Evolutionary conservation across 495 filamentous ascomycete species (phyloP).

Genomic region (Podospora appendiculata): DNA sequence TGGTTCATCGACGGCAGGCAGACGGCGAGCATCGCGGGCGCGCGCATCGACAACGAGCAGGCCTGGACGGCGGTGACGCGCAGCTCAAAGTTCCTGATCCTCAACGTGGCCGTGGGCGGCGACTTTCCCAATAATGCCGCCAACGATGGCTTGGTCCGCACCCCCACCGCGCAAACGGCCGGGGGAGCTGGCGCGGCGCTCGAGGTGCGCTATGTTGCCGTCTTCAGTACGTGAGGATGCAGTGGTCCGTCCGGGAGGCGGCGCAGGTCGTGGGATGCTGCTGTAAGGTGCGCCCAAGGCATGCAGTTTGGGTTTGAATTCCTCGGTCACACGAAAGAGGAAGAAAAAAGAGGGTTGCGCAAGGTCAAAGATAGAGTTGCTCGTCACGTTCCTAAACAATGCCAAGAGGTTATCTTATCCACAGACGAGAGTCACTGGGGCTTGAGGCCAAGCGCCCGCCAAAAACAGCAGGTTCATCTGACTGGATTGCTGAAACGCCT

Average conservation of each 20-base stretch:
- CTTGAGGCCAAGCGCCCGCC: no score
- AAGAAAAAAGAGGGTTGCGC: no score
- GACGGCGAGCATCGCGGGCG: conserved; percentile 23
- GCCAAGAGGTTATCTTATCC: no score
- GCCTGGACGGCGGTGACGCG: conserved; percentile 32
- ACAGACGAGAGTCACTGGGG: no score
- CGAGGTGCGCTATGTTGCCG: conserved; percentile 1
- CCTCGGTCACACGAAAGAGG: no score
- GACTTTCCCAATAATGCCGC: conserved; percentile 12
- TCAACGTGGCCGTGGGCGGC: conserved; percentile 43
- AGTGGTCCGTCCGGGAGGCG: not conserved
- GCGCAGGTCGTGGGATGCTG: not conserved
- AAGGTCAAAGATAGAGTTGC: no score
- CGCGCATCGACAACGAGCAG: conserved; percentile 19
- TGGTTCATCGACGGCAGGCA: conserved; percentile 33
- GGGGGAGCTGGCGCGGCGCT: not conserved
- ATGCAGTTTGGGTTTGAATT: no score
- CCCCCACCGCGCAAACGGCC: not conserved
- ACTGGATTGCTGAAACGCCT: no score
- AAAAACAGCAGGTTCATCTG: no score
- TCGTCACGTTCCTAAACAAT: no score
- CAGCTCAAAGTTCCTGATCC: conserved; percentile 27
- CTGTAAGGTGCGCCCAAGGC: no score
- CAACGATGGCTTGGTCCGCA: not conserved
- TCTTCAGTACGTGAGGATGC: not conserved